Evolutionary conservation across 257 asterid species (phyloP).

Genomic region (Linaria vulgaris): DNA sequence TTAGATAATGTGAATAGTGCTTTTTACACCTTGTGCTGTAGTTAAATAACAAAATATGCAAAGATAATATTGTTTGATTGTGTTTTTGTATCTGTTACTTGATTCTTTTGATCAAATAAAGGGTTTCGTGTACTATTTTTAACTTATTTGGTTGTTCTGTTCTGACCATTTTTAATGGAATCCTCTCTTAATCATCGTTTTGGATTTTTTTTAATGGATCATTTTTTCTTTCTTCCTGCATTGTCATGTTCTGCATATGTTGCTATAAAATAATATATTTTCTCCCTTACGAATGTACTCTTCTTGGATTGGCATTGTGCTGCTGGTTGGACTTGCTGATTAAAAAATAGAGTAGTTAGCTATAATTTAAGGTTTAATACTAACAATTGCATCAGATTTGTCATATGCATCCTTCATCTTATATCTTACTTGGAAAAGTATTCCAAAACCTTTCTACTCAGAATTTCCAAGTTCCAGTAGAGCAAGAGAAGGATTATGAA

Average conservation of each 20-base stretch:
- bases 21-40: not conserved
- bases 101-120: not conserved
- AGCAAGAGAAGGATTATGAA: slow-evolving; percentile 38
- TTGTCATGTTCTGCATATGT: not conserved
- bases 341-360: slow-evolving; percentile 14
- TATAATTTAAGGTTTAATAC: not conserved
- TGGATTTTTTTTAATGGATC: not conserved
- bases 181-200: not conserved
- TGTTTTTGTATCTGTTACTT: not conserved
- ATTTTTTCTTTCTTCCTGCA: not conserved
- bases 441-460: not conserved
- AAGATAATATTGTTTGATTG: no score
- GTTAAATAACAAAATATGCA: no score
- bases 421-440: not conserved
- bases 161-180: not conserved
- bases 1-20: not conserved
- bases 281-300: not conserved
- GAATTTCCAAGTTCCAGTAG: slow-evolving; percentile 10
- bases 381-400: not conserved
- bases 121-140: not conserved
- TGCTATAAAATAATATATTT: not conserved
- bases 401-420: not conserved
- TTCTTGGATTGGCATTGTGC: slow-evolving; percentile 10
- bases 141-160: not conserved
- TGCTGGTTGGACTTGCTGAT: not conserved